Base-by-base conservation (phyloP, 495 filamentous ascomycete genomes). In the Penicillium fimorum region DNA sequence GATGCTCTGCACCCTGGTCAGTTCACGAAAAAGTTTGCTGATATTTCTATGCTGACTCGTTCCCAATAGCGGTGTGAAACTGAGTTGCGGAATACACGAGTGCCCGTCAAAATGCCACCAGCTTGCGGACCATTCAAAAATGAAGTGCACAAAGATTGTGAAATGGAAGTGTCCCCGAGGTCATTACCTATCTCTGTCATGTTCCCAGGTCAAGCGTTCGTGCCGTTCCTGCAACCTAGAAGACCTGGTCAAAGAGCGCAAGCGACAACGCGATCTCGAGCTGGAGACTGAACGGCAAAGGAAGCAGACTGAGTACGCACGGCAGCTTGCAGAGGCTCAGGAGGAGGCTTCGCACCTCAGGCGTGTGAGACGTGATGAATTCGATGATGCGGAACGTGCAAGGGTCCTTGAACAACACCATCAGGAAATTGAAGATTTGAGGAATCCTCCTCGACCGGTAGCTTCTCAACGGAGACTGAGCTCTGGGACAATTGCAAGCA, bases 1-100 rank as follows among this genome's bases (percentile, higher is more conserved):
- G 89, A n/a, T 92, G 88, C 60, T 66, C 67, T 2, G 74, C 82
- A 30, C 81, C 79, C 32, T 92, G 88, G 86, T 88, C 77, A 53
- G 77, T 33, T 33, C 11, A 33, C 9, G 8, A 33, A 2, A 11
- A 12, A 2, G 10, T 33, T 12, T 33, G 71, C 37, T 32, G 40
- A 42, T 27, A n/a, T 52, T 10, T 55, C 44, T 5, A 41, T 27
- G 10, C 30, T 53, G 37, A 44, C 27, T 44, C 22, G 25, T 27
- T 18, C 33, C 27, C 17, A 22, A 33, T 37, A 84, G 86, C 71
- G 75, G 77, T 9, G 76, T 73, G 3, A 72, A 74, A 11, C 69
- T 91, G 2, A 84, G 70, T 32, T 92, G 89, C 48, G 79, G 79
- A 22, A 48, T 77, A 2, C 89, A 92, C 58, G 62, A 70, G 0